Conservation (phyloP, 257 asterid genomes). For the Ilex asprella region DNA sequence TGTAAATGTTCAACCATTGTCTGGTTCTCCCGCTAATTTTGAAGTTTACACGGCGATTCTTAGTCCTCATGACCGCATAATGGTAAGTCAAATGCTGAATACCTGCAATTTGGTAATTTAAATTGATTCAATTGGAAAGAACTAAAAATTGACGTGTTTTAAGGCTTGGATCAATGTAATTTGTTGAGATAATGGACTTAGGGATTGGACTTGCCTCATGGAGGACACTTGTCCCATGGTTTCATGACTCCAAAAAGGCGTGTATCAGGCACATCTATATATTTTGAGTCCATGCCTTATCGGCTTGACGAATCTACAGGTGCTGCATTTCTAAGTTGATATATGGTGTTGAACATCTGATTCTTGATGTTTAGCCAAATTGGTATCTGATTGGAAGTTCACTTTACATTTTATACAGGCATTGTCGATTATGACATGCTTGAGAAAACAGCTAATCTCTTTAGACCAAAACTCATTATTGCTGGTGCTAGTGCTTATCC, state of each 20-base stretch:
- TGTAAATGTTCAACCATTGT: conserved; percentile 86
- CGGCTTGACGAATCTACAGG: conserved; percentile 92
- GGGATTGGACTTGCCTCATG: conserved; percentile 98
- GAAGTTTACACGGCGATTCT: conserved; percentile 90
- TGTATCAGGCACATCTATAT: conserved; percentile 89
- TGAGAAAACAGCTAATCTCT: conserved; percentile 77
- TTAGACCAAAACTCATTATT: conserved; percentile 89
- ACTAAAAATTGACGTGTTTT: no score
- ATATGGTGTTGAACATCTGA: background rate
- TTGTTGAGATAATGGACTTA: conserved; percentile 15
- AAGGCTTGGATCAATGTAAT: no score
- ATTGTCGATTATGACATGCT: conserved; percentile 88
- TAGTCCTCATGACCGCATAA: conserved; percentile 83
- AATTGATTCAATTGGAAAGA: no score
- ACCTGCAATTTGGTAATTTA: no score
- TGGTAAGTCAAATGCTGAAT: conserved; percentile 35
- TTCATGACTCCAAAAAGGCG: conserved; percentile 94
- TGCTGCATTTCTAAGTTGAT: conserved; percentile 6
- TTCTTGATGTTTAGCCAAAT: background rate
- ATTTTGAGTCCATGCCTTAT: conserved; percentile 93
- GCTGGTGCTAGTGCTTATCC: conserved; percentile 98
- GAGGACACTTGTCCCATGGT: conserved; percentile 95
- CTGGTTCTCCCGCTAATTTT: conserved; percentile 98
- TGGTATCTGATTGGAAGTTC: background rate
- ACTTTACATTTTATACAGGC: conserved; percentile 37